These are phyloP conservation scores for Suhomyces wounanorum DNA, from an alignment of 1,139 yeast species.

Conservation along the genomic window DNA sequence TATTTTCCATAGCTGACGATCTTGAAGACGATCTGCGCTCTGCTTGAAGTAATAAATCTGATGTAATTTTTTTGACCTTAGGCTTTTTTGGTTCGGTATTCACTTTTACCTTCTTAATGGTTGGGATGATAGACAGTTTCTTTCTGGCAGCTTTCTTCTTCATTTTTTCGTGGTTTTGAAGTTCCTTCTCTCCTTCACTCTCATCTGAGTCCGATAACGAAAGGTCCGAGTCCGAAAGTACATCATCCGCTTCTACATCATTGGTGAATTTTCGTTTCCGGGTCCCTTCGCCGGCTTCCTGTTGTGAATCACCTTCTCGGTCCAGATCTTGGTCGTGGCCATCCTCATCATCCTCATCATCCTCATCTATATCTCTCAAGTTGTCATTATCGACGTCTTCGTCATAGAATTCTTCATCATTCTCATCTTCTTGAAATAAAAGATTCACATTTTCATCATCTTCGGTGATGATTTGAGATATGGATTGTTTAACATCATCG, in stretches of 20 bases:
- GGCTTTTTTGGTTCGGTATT: conserved; percentile 18
- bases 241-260: conserved; percentile 40
- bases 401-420: conserved; percentile 70
- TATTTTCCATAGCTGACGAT: conserved; percentile 75
- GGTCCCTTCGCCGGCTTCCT: conserved; percentile 25
- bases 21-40: conserved; percentile 77
- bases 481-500: conserved; percentile 32
- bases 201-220: conserved; percentile 54
- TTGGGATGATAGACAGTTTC: conserved; percentile 40
- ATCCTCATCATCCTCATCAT: conserved; percentile 25
- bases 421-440: conserved; percentile 81
- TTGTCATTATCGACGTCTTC: conserved; percentile 28
- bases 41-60: conserved; percentile 51
- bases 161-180: conserved; percentile 52
- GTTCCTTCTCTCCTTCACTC: conserved; percentile 67
- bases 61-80: conserved; percentile 27
- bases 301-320: conserved; percentile 24
- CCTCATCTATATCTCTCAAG: conserved; percentile 30
- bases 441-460: conserved; percentile 76
- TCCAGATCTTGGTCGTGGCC: conserved; percentile 20
- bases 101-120: conserved; percentile 43
- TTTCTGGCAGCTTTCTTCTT: conserved; percentile 39
- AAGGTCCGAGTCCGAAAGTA: conserved; percentile 57
- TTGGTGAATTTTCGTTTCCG: conserved; percentile 6
- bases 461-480: conserved; percentile 45